Evolutionary conservation across 768 basidiomycete species (phyloP).

Genomic region (Tylopilus felleus): DNA sequence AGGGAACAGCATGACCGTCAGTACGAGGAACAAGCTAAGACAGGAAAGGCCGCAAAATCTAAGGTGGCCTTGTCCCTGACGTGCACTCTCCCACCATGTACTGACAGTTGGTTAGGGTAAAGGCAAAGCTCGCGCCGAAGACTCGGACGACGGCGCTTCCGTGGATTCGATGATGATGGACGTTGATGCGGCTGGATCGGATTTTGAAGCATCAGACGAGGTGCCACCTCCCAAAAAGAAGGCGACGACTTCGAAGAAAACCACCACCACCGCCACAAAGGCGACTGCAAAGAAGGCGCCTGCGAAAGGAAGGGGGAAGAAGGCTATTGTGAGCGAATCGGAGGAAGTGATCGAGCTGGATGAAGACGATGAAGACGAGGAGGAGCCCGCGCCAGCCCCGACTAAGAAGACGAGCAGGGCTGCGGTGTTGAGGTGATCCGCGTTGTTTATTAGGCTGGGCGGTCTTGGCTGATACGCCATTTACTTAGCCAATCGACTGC

Average conservation of each 20-base stretch:
- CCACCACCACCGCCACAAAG: conserved; percentile 23
- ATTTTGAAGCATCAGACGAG: conserved; percentile 44
- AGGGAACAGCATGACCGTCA: conserved; percentile 66
- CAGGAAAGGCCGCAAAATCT: conserved; percentile 37
- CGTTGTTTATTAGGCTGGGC: background rate
- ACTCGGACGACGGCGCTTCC: conserved; percentile 49
- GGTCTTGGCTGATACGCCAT: conserved; percentile 8
- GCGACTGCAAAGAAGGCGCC: conserved; percentile 44
- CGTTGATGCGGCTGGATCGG: conserved; percentile 55
- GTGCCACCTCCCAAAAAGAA: conserved; percentile 44
- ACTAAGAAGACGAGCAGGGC: conserved; percentile 60
- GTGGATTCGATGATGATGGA: conserved; percentile 80
- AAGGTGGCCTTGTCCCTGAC: conserved; percentile 37
- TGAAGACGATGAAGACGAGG: conserved; percentile 54
- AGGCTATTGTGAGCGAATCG: conserved; percentile 46
- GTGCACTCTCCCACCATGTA: background rate
- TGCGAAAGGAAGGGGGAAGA: conserved; percentile 55
- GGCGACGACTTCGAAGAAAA: conserved; percentile 35
- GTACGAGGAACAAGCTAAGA: conserved; percentile 47
- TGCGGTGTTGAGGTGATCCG: conserved; percentile 57
- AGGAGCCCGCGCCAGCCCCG: conserved; percentile 41
- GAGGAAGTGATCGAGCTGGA: conserved; percentile 55
- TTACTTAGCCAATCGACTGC: conserved; percentile 32
- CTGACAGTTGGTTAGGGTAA: conserved; percentile 41
- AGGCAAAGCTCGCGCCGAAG: conserved; percentile 46